Evolutionary conservation across 768 basidiomycete genomes (phyloP).

Genomic region (Dioszegia aurantiaca): DNA sequence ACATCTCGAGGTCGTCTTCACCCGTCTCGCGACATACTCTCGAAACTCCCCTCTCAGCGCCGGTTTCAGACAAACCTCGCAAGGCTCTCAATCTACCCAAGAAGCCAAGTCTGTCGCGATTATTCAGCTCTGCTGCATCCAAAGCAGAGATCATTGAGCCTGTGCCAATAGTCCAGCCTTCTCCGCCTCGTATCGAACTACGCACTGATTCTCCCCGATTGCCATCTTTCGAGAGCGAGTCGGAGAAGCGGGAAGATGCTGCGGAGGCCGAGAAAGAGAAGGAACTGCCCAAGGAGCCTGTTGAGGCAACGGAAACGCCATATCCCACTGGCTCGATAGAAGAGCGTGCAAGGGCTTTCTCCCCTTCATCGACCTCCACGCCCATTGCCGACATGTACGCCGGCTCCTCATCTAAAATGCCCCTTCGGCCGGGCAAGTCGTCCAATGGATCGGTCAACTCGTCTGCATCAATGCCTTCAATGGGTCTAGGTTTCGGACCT

Average conservation of each 20-base stretch:
- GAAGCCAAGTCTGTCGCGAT: conserved; percentile 33
- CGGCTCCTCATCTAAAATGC: conserved; percentile 20
- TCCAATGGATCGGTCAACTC: conserved; percentile 22
- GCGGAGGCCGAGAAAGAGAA: neutral
- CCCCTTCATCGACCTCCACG: conserved; percentile 22
- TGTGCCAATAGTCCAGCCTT: conserved; percentile 25
- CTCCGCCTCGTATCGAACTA: conserved; percentile 39
- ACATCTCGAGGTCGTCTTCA: conserved; percentile 3
- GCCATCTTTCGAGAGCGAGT: conserved; percentile 19
- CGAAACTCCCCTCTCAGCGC: neutral
- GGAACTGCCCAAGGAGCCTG: neutral
- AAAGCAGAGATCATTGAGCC: conserved; percentile 5
- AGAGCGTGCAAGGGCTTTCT: conserved; percentile 28
- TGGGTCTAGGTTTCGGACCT: neutral
- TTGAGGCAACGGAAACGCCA: conserved; percentile 17
- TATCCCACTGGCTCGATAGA: conserved; percentile 29
- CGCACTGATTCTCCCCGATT: conserved; percentile 14
- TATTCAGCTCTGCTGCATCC: conserved; percentile 25
- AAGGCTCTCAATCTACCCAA: conserved; percentile 21
- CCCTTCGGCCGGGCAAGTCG: conserved; percentile 17
- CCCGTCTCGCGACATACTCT: conserved; percentile 1
- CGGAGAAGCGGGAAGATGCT: neutral
- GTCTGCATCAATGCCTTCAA: conserved; percentile 9
- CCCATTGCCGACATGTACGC: conserved; percentile 45
- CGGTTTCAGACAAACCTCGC: conserved; percentile 14